Conservation (phyloP, 306 rosid genomes). For the Rosa chinensis region DNA sequence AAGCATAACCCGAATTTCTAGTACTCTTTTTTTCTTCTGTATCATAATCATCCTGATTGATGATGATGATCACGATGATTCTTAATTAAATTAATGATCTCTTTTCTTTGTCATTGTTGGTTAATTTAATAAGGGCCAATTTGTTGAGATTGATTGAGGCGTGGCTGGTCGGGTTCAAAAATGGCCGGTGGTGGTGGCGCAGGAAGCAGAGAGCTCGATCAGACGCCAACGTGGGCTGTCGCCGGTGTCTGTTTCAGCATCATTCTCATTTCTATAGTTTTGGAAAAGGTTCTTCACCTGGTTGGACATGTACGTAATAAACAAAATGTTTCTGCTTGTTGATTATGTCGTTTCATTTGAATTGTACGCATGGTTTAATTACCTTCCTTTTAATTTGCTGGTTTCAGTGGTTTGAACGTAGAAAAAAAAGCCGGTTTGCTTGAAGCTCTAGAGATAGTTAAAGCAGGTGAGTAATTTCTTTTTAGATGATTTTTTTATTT, state of each 20-base stretch:
- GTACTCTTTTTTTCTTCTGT: not conserved
- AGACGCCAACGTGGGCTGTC: conserved; percentile 94
- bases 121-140: not conserved
- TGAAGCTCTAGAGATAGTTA: conserved; percentile 92
- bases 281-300: conserved; percentile 66
- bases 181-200: conserved; percentile 52
- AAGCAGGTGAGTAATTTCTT: conserved; percentile 53
- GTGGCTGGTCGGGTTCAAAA: conserved; percentile 4
- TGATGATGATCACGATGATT: not conserved
- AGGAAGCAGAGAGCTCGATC: conserved; percentile 62
- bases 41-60: not conserved
- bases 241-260: conserved; percentile 77
- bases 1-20: not conserved
- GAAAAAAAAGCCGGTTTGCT: conserved; percentile 60
- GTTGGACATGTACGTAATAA: conserved; percentile 55
- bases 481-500: not conserved
- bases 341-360: not conserved
- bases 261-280: conserved; percentile 62
- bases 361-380: not conserved
- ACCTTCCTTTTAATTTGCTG: not conserved
- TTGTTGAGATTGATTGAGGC: not conserved
- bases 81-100: not conserved
- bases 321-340: no score
- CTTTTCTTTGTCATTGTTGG: not conserved
- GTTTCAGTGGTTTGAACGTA: conserved; percentile 58